These are phyloP conservation scores for Carallia pectinifolia DNA, from an alignment of 345 rosid species.

Conservation along the genomic window DNA sequence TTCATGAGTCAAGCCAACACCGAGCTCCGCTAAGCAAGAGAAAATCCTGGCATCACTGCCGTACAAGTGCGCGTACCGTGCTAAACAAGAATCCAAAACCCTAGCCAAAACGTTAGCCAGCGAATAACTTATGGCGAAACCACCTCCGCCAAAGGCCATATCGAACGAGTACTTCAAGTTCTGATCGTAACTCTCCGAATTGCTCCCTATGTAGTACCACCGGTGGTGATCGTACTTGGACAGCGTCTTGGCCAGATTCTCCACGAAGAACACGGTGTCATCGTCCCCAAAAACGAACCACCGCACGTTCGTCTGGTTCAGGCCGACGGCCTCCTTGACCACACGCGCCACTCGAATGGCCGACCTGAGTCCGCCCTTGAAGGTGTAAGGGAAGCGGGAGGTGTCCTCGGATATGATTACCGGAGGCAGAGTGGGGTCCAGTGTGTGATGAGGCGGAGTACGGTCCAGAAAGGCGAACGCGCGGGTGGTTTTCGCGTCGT, in stretches of 20 bases:
- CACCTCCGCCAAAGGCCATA: constrained; percentile 97
- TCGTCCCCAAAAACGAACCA: constrained; percentile 97
- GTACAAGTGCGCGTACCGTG: constrained; percentile 73
- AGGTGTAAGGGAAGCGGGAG: constrained; percentile 68
- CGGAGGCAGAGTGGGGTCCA: constrained; percentile 52
- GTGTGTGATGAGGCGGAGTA: constrained; percentile 2
- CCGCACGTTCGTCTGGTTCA: constrained; percentile 49
- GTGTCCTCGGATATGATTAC: constrained; percentile 54
- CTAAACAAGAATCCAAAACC: constrained; percentile 78
- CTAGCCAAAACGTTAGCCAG: constrained; percentile 56
- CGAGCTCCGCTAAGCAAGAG: constrained; percentile 85
- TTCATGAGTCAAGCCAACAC: constrained; percentile 77
- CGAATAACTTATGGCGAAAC: constrained; percentile 71
- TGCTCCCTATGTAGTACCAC: constrained; percentile 79
- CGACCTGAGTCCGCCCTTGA: constrained; percentile 68
- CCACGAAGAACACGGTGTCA: constrained; percentile 84
- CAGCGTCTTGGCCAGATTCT: constrained; percentile 65
- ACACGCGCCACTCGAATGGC: constrained; percentile 85
- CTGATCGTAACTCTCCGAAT: constrained; percentile 82
- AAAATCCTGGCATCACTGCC: constrained; percentile 82
- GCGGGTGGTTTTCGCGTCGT: constrained; percentile 55
- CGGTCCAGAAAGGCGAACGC: constrained; percentile 72
- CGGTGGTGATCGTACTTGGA: constrained; percentile 70
- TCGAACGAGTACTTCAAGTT: constrained; percentile 68
- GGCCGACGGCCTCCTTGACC: constrained; percentile 77